These are phyloP conservation scores for Austroboletus rostrupii DNA, from an alignment of 1,284 basidiomycete species.

Conservation along the genomic window DNA sequence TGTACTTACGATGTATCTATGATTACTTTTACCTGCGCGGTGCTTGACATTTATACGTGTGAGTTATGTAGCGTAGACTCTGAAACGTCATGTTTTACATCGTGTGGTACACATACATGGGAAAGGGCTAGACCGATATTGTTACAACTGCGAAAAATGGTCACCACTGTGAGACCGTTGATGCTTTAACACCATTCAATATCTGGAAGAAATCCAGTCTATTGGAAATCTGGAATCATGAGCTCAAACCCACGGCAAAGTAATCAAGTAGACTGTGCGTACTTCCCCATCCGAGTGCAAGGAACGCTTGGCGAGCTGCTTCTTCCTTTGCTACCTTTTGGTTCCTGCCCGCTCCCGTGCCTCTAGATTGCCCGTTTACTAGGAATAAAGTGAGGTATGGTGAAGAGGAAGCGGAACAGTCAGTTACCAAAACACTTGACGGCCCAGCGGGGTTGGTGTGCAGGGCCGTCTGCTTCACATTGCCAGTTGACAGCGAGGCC, in stretches of 20 bases:
- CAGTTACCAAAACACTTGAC: constrained; percentile 47
- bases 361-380: constrained; percentile 46
- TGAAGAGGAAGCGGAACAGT: not conserved
- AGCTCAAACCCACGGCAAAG: constrained; percentile 2
- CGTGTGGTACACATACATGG: not conserved
- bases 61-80: too few relatives aligned
- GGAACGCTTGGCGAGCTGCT: constrained; percentile 49
- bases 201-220: not conserved
- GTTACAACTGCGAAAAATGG: constrained; percentile 6
- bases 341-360: constrained; percentile 44
- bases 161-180: constrained; percentile 4
- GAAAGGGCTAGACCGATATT: not conserved
- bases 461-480: constrained; percentile 41
- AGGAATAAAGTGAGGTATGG: not conserved
- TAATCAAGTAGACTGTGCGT: constrained; percentile 6
- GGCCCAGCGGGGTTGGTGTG: constrained; percentile 52
- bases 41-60: too few relatives aligned
- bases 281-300: constrained; percentile 44
- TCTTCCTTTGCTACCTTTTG: constrained; percentile 56
- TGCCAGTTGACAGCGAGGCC: constrained; percentile 40
- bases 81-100: too few relatives aligned
- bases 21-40: too few relatives aligned
- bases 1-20: too few relatives aligned
- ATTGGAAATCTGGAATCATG: constrained; percentile 15
- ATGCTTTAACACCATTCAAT: not conserved